Base-by-base conservation (phyloP, 148 eudicot species). In the Chenopodium suecicum region DNA sequence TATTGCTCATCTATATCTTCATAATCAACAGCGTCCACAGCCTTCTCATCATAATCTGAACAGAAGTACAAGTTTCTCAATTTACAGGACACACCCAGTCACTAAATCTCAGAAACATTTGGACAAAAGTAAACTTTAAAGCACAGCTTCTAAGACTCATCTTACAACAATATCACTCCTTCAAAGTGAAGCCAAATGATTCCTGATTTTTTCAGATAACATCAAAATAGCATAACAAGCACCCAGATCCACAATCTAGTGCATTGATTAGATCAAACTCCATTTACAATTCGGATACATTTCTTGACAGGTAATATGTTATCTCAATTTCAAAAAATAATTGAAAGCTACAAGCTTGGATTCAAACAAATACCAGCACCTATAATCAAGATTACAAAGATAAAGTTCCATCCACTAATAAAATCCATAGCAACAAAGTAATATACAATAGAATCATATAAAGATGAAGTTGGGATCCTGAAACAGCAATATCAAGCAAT, bases 1-100 rank as follows among this genome's bases (percentile, higher is more conserved):
- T 96, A 96, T 81, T 94, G 93, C 83, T 96, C 99, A 70, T 96
- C 95, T 83, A 96, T 89, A 83, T 96, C 99, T 85, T 94, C 97
- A 88, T 96, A 96, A 85, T 96, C 97, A 88, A 96, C 91, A 44
- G 99, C 99, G 86, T 96, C 94, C 86, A 87, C 99, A 70, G 98
- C 99, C 84, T 96, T 96, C 83, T 91, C 91, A 82, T 92, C 92
- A 84, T 96, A 96, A 88, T 90, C 99, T 96, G 88, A 83, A 81
- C 22, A 56, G 78, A 54, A 80, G 5, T 52, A 60, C 27, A 62
- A 48, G 50, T 34, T 78, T 47, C 58, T 66, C 46, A 62, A 75
- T 62, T 64, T 34, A 62, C 34, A 71, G 37, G 56, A 69, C 47
- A 20, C 67, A 73, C 7, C 23, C 56, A 41, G 31, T 23, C 25